A percentile compares a stretch with the other conserved stretches of the same genome.
These are phyloP conservation scores for Talaromyces sp. DNA, from an alignment of 2,329 filamentous ascomycete genomes.

Conservation along the genomic window DNA sequence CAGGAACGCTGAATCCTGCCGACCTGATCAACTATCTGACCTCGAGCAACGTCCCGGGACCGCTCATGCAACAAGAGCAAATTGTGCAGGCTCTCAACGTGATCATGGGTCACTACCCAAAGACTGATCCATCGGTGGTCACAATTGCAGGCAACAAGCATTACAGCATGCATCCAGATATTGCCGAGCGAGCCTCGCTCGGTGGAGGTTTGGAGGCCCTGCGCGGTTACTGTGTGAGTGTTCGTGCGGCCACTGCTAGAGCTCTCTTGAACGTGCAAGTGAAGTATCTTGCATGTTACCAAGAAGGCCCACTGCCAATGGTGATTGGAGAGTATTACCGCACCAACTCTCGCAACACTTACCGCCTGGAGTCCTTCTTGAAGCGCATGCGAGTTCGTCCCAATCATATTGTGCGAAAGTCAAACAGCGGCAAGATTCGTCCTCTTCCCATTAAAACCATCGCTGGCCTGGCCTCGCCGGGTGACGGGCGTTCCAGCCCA, in stretches of 20 bases:
- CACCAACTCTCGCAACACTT: conserved; percentile 19
- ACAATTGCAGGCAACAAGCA: conserved; percentile 58
- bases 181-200: conserved; percentile 44
- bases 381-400: conserved; percentile 45
- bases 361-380: conserved; percentile 38
- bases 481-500: conserved; percentile 38
- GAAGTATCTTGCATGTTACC: conserved; percentile 61
- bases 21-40: conserved; percentile 51
- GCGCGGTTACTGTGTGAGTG: conserved; percentile 65
- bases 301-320: conserved; percentile 44
- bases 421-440: conserved; percentile 35
- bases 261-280: conserved; percentile 67
- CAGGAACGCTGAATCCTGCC: conserved; percentile 36
- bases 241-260: conserved; percentile 60
- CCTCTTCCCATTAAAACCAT: conserved; percentile 50
- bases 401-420: conserved; percentile 44
- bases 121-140: conserved; percentile 43
- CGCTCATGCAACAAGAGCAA: conserved; percentile 52
- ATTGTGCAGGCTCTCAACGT: conserved; percentile 63
- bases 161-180: conserved; percentile 46
- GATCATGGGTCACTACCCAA: conserved; percentile 55
- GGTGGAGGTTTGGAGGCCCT: conserved; percentile 58
- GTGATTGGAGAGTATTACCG: conserved; percentile 40
- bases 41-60: conserved; percentile 36
- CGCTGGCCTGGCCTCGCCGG: conserved; percentile 44